A percentile compares a stretch with the other conserved stretches of the same genome.
phyloP scores from a whole-genome alignment of 2,329 filamentous ascomycete genomes.

The Xylariales sp. region DNA sequence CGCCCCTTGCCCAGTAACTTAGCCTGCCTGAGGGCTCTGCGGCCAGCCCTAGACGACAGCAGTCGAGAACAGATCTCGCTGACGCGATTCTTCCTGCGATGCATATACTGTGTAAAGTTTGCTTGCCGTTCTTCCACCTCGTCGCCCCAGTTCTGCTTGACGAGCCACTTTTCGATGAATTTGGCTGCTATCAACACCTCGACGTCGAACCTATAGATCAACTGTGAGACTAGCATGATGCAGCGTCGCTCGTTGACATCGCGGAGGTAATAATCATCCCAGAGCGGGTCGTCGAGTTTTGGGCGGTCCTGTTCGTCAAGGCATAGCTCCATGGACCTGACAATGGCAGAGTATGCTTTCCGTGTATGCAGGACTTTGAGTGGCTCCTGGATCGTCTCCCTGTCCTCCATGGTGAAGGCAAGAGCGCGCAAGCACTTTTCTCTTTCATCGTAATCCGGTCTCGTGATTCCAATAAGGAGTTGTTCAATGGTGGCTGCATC shows the following conservation, averaged over 20 bases:
- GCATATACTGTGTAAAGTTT: constrained; percentile 50
- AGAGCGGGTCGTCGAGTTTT: constrained; percentile 49
- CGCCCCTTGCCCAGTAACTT: constrained; percentile 36
- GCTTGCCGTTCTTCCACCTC: constrained; percentile 44
- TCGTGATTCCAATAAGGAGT: constrained; percentile 55
- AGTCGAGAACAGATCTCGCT: constrained; percentile 47
- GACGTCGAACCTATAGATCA: constrained; percentile 56
- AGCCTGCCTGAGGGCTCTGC: constrained; percentile 45
- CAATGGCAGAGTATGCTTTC: constrained; percentile 51
- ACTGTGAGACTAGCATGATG: constrained; percentile 51
- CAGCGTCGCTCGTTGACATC: constrained; percentile 58
- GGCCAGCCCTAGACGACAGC: constrained; percentile 46
- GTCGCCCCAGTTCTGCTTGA: constrained; percentile 64
- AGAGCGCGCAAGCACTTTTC: constrained; percentile 53
- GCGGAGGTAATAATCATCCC: constrained; percentile 59
- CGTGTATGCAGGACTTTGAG: constrained; percentile 44
- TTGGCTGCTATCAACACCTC: constrained; percentile 56
- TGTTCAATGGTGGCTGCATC: constrained; percentile 46
- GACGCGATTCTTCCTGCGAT: constrained; percentile 46
- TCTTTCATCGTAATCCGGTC: constrained; percentile 53
- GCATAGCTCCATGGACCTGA: constrained; percentile 56
- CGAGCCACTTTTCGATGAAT: constrained; percentile 71
- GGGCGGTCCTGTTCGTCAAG: constrained; percentile 46
- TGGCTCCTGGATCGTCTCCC: constrained; percentile 30
- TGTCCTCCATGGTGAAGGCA: constrained; percentile 47